These are phyloP conservation scores for Coemansia sp. DNA, from an alignment of 192 early-diverging fungal species.

Conservation along the genomic window DNA sequence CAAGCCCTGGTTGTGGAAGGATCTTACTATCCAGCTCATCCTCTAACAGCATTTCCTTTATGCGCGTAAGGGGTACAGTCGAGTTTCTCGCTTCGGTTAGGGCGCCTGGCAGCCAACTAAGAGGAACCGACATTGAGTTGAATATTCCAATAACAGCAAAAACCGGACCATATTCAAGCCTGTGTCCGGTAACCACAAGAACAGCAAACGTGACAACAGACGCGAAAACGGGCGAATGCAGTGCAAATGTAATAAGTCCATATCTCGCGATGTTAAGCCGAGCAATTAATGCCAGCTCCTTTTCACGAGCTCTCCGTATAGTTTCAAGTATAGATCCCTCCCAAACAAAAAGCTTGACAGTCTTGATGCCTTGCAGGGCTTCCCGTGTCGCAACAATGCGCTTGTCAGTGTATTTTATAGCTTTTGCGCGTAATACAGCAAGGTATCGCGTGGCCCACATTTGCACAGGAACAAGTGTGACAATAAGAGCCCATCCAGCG, in stretches of 20 bases:
- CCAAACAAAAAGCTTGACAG: slow-evolving; percentile 72
- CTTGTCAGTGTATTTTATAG: slow-evolving; percentile 40
- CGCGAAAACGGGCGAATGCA: slow-evolving; percentile 46
- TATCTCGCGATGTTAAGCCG: slow-evolving; percentile 37
- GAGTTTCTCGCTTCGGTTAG: slow-evolving; percentile 45
- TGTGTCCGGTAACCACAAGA: slow-evolving; percentile 22
- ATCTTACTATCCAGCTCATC: slow-evolving; percentile 28
- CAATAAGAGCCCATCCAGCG: slow-evolving; percentile 34
- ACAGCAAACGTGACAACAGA: slow-evolving; percentile 43
- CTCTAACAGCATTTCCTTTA: slow-evolving; percentile 32
- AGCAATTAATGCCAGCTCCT: slow-evolving; percentile 36
- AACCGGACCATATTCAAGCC: slow-evolving; percentile 32
- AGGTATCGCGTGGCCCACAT: slow-evolving; percentile 48
- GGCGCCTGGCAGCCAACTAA: slow-evolving; percentile 47
- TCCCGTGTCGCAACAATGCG: slow-evolving; percentile 50
- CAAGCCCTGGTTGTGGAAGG: slow-evolving; percentile 8
- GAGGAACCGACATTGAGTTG: slow-evolving; percentile 41
- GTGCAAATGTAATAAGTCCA: slow-evolving; percentile 40
- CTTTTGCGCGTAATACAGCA: slow-evolving; percentile 21
- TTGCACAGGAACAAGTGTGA: slow-evolving; percentile 47
- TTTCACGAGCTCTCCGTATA: slow-evolving; percentile 30
- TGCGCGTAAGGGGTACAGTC: slow-evolving; percentile 34
- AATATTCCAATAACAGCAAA: slow-evolving; percentile 55
- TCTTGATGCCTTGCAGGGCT: slow-evolving; percentile 62
- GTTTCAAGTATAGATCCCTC: slow-evolving; percentile 36